Conservation (phyloP, 2,329 filamentous ascomycete species). For the Trichoderma sp. region DNA sequence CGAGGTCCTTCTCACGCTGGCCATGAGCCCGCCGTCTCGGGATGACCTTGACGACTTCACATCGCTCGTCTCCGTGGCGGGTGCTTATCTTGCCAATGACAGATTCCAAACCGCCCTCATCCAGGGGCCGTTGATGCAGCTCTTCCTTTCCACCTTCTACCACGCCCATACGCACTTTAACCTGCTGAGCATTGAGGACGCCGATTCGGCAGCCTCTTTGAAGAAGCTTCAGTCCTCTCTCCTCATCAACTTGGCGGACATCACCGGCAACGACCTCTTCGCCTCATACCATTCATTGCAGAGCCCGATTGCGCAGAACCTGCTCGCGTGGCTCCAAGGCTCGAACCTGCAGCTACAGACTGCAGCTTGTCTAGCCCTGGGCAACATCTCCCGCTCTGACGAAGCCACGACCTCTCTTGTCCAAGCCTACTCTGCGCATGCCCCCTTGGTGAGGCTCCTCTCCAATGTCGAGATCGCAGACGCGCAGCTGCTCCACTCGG, state of each 20-base stretch:
- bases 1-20: conserved; percentile 53
- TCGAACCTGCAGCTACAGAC: conserved; percentile 52
- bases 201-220: conserved; percentile 49
- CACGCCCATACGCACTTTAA: conserved; percentile 51
- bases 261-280: conserved; percentile 56
- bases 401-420: conserved; percentile 55
- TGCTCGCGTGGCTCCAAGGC: conserved; percentile 53
- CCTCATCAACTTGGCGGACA: conserved; percentile 54
- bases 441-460: conserved; percentile 52
- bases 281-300: conserved; percentile 46
- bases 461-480: conserved; percentile 45
- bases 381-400: conserved; percentile 64
- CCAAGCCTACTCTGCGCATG: conserved; percentile 43
- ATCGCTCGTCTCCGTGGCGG: conserved; percentile 53
- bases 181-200: conserved; percentile 47
- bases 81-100: conserved; percentile 59
- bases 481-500: conserved; percentile 58
- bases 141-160: conserved; percentile 53
- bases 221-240: conserved; percentile 54
- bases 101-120: conserved; percentile 55
- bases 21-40: conserved; percentile 44
- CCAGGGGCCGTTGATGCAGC: conserved; percentile 41
- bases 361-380: conserved; percentile 62
- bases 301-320: conserved; percentile 45
- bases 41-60: conserved; percentile 59